Evolutionary conservation across 2,329 filamentous ascomycete species (phyloP).

Genomic region (Fusarium transvaalense): DNA sequence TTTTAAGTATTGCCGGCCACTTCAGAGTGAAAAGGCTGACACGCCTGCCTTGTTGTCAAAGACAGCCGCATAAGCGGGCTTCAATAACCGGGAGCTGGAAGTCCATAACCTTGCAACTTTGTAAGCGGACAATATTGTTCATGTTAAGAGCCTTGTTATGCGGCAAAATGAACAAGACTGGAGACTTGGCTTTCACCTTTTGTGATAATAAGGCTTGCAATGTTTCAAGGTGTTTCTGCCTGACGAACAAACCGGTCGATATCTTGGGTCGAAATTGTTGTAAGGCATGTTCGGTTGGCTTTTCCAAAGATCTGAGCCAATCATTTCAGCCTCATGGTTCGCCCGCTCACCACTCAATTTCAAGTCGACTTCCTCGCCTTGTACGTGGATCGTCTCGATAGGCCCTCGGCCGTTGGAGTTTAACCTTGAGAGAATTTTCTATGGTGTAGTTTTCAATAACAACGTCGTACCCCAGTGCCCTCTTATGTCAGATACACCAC

Average conservation of each 20-base stretch:
- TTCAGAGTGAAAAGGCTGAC: neutral
- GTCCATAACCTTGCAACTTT: neutral
- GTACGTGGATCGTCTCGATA: slow-evolving; percentile 11
- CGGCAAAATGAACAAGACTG: slow-evolving; percentile 1
- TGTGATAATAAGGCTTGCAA: neutral
- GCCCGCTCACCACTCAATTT: slow-evolving; percentile 26
- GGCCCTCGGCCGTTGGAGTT: neutral
- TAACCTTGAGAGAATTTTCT: neutral
- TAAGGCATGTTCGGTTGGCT: slow-evolving; percentile 16
- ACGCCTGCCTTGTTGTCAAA: neutral
- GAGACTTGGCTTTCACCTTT: neutral
- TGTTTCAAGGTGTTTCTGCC: slow-evolving; percentile 30
- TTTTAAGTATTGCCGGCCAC: slow-evolving; percentile 18
- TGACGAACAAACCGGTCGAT: slow-evolving; percentile 13
- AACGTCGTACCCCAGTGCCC: neutral
- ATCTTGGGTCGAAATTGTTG: slow-evolving; percentile 22
- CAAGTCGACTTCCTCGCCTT: slow-evolving; percentile 24
- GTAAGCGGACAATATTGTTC: neutral
- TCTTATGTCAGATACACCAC: neutral
- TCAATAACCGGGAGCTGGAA: slow-evolving; percentile 17
- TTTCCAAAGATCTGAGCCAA: slow-evolving; percentile 28
- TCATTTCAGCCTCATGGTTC: slow-evolving; percentile 35
- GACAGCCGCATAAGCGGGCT: slow-evolving; percentile 13
- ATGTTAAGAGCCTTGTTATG: neutral
- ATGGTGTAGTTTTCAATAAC: neutral